Conservation (phyloP, 116 monocot species). For the Zostera marina region DNA sequence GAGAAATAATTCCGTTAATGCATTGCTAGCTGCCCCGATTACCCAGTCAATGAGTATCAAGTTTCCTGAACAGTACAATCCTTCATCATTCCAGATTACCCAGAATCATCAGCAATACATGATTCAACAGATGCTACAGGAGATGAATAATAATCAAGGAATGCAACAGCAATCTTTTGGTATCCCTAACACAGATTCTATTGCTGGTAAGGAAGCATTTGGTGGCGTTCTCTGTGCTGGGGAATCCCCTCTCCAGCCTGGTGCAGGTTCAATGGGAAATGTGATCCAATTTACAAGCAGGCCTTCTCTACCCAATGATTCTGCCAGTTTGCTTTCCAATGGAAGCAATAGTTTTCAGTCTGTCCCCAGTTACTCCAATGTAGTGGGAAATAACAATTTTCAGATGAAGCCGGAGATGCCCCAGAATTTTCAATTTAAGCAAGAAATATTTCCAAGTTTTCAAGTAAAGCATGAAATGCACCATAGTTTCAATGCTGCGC, state of each 20-base stretch:
- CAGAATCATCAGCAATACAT: slow-evolving; percentile 53
- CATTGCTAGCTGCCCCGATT: slow-evolving; percentile 21
- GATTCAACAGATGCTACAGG: slow-evolving; percentile 65
- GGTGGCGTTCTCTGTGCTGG: too few species aligned
- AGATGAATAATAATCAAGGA: slow-evolving; percentile 32
- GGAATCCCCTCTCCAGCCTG: not conserved
- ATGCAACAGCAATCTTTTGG: slow-evolving; percentile 10
- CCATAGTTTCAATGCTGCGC: slow-evolving; percentile 7
- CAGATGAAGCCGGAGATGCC: too few species aligned
- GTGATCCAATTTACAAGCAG: slow-evolving; percentile 7
- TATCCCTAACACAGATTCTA: too few species aligned
- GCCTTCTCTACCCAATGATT: slow-evolving; percentile 6
- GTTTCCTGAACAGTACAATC: slow-evolving; percentile 15
- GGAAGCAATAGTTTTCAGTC: slow-evolving; percentile 3
- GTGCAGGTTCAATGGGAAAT: slow-evolving; percentile 10
- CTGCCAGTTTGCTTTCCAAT: not conserved
- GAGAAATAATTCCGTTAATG: slow-evolving; percentile 10
- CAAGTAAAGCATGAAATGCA: too few species aligned
- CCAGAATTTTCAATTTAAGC: too few species aligned
- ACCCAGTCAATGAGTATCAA: not conserved
- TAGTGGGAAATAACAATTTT: not conserved
- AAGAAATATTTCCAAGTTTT: too few species aligned
- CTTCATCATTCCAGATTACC: slow-evolving; percentile 19
- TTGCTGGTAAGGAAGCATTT: too few species aligned
- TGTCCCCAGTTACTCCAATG: slow-evolving; percentile 7